A percentile compares a stretch with the other conserved stretches of the same genome.
Conservation (phyloP, 2,329 filamentous ascomycete genomes). For the Trichophyton verrucosum region DNA sequence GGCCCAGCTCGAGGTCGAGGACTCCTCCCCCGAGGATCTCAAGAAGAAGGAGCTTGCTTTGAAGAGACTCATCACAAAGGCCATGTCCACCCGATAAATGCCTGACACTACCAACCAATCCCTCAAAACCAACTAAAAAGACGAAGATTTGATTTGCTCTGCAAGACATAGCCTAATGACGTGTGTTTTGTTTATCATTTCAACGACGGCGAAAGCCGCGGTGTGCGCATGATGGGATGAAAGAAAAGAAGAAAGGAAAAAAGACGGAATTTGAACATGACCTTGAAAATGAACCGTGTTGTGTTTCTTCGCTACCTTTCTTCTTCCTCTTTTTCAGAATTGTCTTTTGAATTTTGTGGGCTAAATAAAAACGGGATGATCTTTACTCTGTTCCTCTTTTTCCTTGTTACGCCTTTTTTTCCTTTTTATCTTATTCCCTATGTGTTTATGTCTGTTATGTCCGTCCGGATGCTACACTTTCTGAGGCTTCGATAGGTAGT, state of each 20-base stretch:
- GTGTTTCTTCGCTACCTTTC: slow-evolving; percentile 1
- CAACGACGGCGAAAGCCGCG: background rate
- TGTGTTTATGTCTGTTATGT: background rate
- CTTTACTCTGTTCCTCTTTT: slow-evolving; percentile 4
- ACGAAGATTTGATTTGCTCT: slow-evolving; percentile 5
- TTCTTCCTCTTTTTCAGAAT: background rate
- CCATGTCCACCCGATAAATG: slow-evolving; percentile 77
- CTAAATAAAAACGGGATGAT: slow-evolving; percentile 5
- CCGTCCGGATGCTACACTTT: background rate
- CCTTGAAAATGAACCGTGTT: background rate
- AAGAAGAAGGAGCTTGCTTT: slow-evolving; percentile 99
- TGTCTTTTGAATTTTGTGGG: background rate
- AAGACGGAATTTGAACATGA: background rate
- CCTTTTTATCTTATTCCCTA: background rate
- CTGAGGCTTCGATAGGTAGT: background rate
- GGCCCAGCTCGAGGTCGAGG: slow-evolving; percentile 91
- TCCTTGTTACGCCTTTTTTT: background rate
- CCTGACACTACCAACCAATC: background rate
- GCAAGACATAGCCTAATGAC: slow-evolving; percentile 8
- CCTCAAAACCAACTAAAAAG: slow-evolving; percentile 14
- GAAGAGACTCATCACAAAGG: slow-evolving; percentile 97
- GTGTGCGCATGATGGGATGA: slow-evolving; percentile 2
- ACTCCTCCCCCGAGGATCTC: slow-evolving; percentile 79
- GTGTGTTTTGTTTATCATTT: slow-evolving; percentile 4
- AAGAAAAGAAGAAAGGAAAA: background rate